Conservation (phyloP, 2,329 filamentous ascomycete species). For the Stemphylium vesicarium region DNA sequence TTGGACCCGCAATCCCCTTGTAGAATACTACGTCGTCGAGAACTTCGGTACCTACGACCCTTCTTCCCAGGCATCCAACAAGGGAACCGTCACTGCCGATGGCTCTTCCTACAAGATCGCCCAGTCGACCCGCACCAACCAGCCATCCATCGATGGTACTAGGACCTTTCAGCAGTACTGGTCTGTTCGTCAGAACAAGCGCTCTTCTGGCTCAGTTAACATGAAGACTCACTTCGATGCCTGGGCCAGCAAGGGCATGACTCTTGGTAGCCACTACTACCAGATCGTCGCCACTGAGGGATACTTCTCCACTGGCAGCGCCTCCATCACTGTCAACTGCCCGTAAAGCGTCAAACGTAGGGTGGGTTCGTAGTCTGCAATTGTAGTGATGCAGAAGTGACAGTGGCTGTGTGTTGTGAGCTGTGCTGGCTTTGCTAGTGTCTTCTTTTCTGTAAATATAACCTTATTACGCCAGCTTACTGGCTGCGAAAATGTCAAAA, state of each 20-base stretch:
- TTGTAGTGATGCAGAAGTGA: background rate
- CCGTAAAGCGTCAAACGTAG: conserved; percentile 19
- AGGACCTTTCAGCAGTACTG: conserved; percentile 61
- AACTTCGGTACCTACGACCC: conserved; percentile 61
- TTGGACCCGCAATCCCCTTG: conserved; percentile 61
- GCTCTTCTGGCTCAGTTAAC: conserved; percentile 39
- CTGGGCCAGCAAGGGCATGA: conserved; percentile 43
- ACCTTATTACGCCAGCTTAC: conserved; percentile 3
- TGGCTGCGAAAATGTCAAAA: conserved; percentile 8
- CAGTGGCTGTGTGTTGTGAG: background rate
- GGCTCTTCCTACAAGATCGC: conserved; percentile 43
- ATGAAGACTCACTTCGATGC: conserved; percentile 45
- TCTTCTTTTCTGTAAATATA: conserved; percentile 7
- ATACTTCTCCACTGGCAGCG: conserved; percentile 58
- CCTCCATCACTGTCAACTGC: conserved; percentile 56
- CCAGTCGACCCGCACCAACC: conserved; percentile 45
- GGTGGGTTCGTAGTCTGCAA: background rate
- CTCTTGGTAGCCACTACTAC: conserved; percentile 42
- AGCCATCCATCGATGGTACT: conserved; percentile 59
- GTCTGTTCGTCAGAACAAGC: conserved; percentile 47
- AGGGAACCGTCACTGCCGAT: conserved; percentile 41
- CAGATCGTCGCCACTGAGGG: conserved; percentile 52
- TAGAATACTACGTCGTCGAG: conserved; percentile 62
- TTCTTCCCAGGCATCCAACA: conserved; percentile 50
- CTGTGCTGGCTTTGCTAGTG: background rate